Base-by-base conservation (phyloP, 805 yeast genomes). In the Metschnikowia shivogae region DNA sequence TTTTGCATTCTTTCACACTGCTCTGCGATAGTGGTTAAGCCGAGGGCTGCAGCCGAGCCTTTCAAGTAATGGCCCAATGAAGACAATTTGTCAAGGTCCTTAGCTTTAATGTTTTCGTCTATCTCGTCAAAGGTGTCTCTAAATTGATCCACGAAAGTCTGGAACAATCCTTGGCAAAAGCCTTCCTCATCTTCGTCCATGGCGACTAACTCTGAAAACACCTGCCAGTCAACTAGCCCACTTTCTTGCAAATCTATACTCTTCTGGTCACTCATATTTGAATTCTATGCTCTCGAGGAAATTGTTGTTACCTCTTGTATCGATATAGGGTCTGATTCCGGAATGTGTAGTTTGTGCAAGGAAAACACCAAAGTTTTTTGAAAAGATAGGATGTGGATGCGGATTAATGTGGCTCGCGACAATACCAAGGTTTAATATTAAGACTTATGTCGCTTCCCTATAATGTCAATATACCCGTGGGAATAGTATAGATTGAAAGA, bases 171-270 rank as follows among this genome's bases (percentile, higher is more conserved):
- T 56, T 80, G 73, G 29, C 92, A 83, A 70, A 93, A 93, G 6
- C 89, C 96, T 47, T 90, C 93, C 60, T 86, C 96, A 58, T 92
- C 98, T 59, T 92, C 97, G 65, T 93, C 99, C 97, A 93, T 90
- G 43, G 87, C 82, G 41, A 90, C 77, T 46, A 93, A 74, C 69
- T 93, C 98, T 45, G 83, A 80, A 61, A 93, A 84, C 26, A 89
- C 92, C 35, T 78, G 70, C 96, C 96, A 89, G 62, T 89, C 90
- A 49, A 93, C 83, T 51, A 87, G 71, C 34, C 87, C 95, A 8
- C 81, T 62, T 54, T 67, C 70, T 53, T 76, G 74, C 48, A 72
- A 62, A 39, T 54, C 50, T 39, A 52, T 55, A 42, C 48, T 56
- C 35, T 49, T 49, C 8, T 39, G 38, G 34, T 50, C 53, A 10